Percentiles rank a stretch among this genome's conserved stretches.
phyloP scores from a whole-genome alignment of 129 eudicot genomes.

The Centrapalus pauciflorus region DNA sequence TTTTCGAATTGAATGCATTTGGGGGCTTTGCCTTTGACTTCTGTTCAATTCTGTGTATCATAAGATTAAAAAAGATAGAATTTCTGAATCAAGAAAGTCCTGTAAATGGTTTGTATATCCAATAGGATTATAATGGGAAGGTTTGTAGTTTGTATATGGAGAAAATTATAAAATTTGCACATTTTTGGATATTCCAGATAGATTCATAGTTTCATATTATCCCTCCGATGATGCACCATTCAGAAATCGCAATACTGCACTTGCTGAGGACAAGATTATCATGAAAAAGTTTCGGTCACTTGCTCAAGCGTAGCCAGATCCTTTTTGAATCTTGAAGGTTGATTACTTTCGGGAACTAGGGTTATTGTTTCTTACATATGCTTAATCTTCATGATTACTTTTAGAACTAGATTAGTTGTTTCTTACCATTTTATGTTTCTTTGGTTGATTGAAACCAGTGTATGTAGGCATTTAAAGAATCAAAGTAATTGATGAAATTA shows the following conservation, averaged over 20 bases:
- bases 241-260: no score
- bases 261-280: no score
- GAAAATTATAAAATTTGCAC: background rate
- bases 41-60: background rate
- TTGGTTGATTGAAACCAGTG: background rate
- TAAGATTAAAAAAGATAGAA: background rate
- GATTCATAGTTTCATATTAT: background rate
- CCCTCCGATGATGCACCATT: background rate
- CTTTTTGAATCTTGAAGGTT: background rate
- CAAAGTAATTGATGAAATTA: no score
- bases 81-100: constrained; percentile 6
- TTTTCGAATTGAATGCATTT: constrained; percentile 22
- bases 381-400: no score
- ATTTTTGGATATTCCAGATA: background rate
- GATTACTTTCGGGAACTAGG: background rate
- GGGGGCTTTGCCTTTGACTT: constrained; percentile 14
- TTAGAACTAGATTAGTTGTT: background rate
- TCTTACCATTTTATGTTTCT: background rate
- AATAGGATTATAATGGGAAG: background rate
- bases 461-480: background rate
- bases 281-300: background rate
- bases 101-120: background rate
- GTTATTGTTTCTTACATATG: background rate
- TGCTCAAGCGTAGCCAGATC: background rate
- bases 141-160: background rate